These are phyloP conservation scores for Dichomitus squalens DNA, from an alignment of 1,284 basidiomycete species.

Conservation along the genomic window DNA sequence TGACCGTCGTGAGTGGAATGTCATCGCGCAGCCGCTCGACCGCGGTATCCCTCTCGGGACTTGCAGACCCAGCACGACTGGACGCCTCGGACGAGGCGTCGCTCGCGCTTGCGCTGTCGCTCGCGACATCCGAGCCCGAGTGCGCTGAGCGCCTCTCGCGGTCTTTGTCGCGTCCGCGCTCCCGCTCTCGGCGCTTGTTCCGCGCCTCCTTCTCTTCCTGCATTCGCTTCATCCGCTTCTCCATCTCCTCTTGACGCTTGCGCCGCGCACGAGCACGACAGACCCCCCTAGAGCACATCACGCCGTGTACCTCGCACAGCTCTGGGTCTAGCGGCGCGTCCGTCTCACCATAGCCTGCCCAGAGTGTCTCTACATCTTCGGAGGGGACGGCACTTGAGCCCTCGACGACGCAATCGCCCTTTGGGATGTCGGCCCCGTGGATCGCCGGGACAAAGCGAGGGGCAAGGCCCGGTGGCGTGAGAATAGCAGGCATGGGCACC, in stretches of 20 bases:
- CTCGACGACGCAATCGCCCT: background rate
- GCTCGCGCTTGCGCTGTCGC: background rate
- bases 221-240: conserved; percentile 13
- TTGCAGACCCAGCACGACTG: background rate
- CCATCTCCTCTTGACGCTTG: conserved; percentile 12
- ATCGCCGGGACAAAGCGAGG: conserved; percentile 10
- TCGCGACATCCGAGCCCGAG: background rate
- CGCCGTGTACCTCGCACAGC: conserved; percentile 26
- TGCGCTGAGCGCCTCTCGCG: background rate
- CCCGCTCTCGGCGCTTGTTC: background rate
- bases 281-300: conserved; percentile 29
- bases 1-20: background rate
- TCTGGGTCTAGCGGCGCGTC: background rate
- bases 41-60: background rate
- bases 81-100: background rate
- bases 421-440: conserved; percentile 16
- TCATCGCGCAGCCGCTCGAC: background rate
- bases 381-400: background rate
- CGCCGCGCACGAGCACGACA: conserved; percentile 24
- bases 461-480: background rate
- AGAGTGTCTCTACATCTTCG: background rate
- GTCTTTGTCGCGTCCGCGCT: background rate
- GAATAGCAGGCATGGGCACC: background rate
- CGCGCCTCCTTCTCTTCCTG: conserved; percentile 10
- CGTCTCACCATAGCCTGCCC: conserved; percentile 5